A percentile compares a stretch with the other conserved stretches of the same genome.
phyloP scores from a whole-genome alignment of 345 rosid species.

The Citrus mangshanensis region DNA sequence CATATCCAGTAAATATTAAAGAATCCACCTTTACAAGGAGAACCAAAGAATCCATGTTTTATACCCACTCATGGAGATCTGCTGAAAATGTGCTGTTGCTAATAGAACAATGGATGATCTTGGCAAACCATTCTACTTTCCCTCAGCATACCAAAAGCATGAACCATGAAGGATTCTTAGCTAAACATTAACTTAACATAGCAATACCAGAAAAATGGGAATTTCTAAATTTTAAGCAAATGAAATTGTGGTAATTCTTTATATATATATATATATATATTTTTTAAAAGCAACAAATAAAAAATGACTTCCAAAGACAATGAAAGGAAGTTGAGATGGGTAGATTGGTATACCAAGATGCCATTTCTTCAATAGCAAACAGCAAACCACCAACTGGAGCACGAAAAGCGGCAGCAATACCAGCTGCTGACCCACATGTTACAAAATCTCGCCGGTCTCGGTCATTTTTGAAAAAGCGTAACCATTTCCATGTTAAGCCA shows the following conservation, averaged over 20 bases:
- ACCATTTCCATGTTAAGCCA: slow-evolving; percentile 77
- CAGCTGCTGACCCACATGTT: slow-evolving; percentile 96
- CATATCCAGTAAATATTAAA: not conserved
- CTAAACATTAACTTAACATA: not conserved
- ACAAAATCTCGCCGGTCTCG: slow-evolving; percentile 89
- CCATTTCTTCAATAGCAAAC: slow-evolving; percentile 92
- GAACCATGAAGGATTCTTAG: not conserved
- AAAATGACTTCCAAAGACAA: not conserved
- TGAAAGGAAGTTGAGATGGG: not conserved
- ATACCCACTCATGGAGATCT: not conserved
- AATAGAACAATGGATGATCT: not conserved
- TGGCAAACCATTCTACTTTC: not conserved
- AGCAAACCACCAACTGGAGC: slow-evolving; percentile 94
- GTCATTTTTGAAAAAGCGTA: slow-evolving; percentile 75
- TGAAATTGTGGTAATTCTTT: too few species aligned
- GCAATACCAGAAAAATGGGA: not conserved
- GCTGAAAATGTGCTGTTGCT: not conserved
- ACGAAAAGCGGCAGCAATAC: slow-evolving; percentile 89
- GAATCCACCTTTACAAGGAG: not conserved
- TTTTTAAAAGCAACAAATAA: not conserved
- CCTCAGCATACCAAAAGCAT: not conserved
- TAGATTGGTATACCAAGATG: slow-evolving; percentile 68
- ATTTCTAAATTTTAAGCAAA: not conserved
- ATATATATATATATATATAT: too few species aligned
- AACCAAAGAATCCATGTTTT: not conserved